Evolutionary conservation across 345 rosid species (phyloP), one percentile per base, ranked within the genome.

Genomic region (Sonneratia alba): DNA sequence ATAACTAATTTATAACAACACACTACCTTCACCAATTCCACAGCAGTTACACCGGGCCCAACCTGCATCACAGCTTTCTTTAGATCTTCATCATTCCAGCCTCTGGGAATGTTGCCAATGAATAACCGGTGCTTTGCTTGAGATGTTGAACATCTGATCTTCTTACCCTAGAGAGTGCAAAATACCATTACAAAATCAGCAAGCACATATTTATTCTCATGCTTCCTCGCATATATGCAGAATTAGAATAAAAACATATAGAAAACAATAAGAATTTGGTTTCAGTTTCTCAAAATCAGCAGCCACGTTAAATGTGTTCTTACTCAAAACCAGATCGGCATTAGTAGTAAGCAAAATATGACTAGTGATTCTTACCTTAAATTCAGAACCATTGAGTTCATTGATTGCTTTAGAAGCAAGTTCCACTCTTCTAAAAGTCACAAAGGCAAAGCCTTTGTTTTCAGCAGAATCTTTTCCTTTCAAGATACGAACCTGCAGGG

Each of bases 81-180:
- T 75, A 94, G 83, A 78, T 85, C 95, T 61, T 84, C 86, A 78
- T 87, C 95, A 38, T 71, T 75, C 96, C 97, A 94, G 68, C 73
- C 79, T 80, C 88, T 80, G 53, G 98, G 98, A 82, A 94, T 79
- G 78, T 91, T 91, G 72, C 96, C 96, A 73, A 94, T 83, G 86
- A 94, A 94, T 77, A 94, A 78, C 34, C 84, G 85, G 74, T 90
- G 83, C 83, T 87, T 94, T 65, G 98, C 88, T 82, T 89, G 97
- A 45, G 96, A 81, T 67, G 90, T 85, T 40, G 98, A 88, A 69
- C 96, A 94, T 79, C 82, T 94, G 76, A 94, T 78, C 77, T 77
- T 88, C 71, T 78, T 87, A 70, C 96, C 97, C 98, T 94, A 78
- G 73, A 56, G 67, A 55, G 67, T 70, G 34, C 45, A 65, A 84